Percentiles rank a stretch among this genome's conserved stretches.
These are phyloP conservation scores for Penicillium cosmopolitanum DNA, from an alignment of 495 filamentous ascomycete genomes.

Conservation along the genomic window DNA sequence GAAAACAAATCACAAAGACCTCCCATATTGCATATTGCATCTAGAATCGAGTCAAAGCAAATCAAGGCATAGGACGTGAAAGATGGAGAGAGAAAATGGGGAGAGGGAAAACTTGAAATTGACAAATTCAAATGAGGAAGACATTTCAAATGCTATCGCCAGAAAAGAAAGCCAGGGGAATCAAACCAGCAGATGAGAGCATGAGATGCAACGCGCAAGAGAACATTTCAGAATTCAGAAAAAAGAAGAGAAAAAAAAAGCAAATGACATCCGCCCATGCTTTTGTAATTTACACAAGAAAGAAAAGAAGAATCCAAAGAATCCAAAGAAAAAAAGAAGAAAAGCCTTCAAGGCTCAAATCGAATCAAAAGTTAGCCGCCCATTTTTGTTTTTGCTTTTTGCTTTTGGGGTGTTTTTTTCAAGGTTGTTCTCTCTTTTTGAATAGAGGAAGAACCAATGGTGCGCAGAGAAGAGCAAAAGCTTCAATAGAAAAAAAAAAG, in stretches of 20 bases:
- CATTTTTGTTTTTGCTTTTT: conserved; percentile 20
- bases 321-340: conserved; percentile 8
- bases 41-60: conserved; percentile 17
- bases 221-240: no score
- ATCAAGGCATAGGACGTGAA: neutral
- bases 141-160: conserved; percentile 20
- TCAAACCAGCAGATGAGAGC: conserved; percentile 25
- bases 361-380: conserved; percentile 13
- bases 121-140: conserved; percentile 4
- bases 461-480: neutral
- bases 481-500: neutral
- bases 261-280: conserved; percentile 43
- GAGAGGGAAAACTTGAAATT: conserved; percentile 11
- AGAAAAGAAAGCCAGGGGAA: conserved; percentile 22
- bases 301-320: conserved; percentile 5
- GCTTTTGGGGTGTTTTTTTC: conserved; percentile 3
- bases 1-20: conserved; percentile 21
- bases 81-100: conserved; percentile 4
- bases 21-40: conserved; percentile 29
- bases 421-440: neutral
- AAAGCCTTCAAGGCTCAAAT: conserved; percentile 18
- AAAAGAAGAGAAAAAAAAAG: no score
- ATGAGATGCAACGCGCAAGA: conserved; percentile 26
- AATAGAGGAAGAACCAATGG: conserved; percentile 12
- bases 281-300: conserved; percentile 50